These are phyloP conservation scores for Candida corydali DNA, from an alignment of 805 yeast species.

Conservation along the genomic window DNA sequence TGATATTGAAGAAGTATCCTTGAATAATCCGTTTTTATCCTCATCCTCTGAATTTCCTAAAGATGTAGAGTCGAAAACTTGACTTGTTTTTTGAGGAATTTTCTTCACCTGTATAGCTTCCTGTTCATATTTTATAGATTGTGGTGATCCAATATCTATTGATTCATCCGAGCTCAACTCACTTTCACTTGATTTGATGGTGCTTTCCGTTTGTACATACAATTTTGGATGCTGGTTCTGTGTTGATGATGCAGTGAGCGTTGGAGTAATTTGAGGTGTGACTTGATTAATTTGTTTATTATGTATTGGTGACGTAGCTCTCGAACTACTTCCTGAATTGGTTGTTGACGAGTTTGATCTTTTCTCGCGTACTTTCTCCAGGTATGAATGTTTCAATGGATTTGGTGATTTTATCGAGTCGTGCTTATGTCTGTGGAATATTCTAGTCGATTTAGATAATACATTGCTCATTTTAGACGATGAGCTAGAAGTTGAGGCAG, in stretches of 20 bases:
- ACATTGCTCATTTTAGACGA: conserved; percentile 17
- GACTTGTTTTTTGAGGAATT: neutral
- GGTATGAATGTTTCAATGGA: conserved; percentile 25
- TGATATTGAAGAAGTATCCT: conserved; percentile 10
- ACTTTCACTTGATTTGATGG: conserved; percentile 5
- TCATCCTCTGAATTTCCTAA: neutral
- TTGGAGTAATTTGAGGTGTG: neutral
- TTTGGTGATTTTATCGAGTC: conserved; percentile 13
- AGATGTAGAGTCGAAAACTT: conserved; percentile 6
- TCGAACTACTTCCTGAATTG: conserved; percentile 9
- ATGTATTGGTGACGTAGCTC: conserved; percentile 20
- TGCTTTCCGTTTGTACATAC: conserved; percentile 4
- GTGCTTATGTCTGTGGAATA: conserved; percentile 20
- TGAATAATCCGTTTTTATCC: conserved; percentile 3
- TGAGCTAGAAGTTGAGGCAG: neutral
- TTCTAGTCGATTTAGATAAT: conserved; percentile 22
- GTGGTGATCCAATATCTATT: neutral
- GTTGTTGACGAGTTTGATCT: conserved; percentile 3
- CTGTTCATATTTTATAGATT: neutral
- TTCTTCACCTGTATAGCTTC: neutral
- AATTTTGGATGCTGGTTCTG: conserved; percentile 5
- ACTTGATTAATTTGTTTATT: neutral
- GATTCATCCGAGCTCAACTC: conserved; percentile 7
- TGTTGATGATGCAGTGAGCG: neutral
- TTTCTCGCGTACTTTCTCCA: conserved; percentile 11